These are phyloP conservation scores for Dicorynia guianensis DNA, from an alignment of 306 rosid genomes.

Conservation along the genomic window DNA sequence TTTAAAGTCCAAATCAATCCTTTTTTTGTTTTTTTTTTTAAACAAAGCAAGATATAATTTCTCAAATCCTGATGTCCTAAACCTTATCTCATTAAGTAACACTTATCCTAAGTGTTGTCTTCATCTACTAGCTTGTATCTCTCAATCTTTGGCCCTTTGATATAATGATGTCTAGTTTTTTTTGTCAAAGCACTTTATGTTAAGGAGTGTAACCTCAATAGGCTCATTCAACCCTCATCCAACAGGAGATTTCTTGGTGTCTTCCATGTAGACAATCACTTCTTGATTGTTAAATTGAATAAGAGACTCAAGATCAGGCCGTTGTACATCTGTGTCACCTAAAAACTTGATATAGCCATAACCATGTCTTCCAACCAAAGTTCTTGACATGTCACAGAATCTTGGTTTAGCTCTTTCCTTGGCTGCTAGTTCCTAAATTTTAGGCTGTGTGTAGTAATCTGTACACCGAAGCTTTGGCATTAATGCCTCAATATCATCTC, in stretches of 20 bases:
- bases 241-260: slow-evolving; percentile 88
- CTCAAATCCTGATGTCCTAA: too few relatives aligned
- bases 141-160: slow-evolving; percentile 79
- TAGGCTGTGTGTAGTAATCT: slow-evolving; percentile 92
- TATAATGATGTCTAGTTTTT: slow-evolving; percentile 74
- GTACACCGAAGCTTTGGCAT: slow-evolving; percentile 94
- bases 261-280: slow-evolving; percentile 93
- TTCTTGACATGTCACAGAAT: slow-evolving; percentile 85
- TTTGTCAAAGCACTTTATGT: slow-evolving; percentile 84
- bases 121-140: slow-evolving; percentile 69
- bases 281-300: slow-evolving; percentile 91
- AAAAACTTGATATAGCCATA: slow-evolving; percentile 90
- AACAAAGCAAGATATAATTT: too few relatives aligned
- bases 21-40: too few relatives aligned
- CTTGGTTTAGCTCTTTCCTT: slow-evolving; percentile 97
- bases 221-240: slow-evolving; percentile 98
- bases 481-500: slow-evolving; percentile 92
- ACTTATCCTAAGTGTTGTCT: slow-evolving; percentile 45
- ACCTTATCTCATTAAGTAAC: slow-evolving; percentile 5
- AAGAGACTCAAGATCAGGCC: slow-evolving; percentile 88
- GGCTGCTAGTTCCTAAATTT: slow-evolving; percentile 93
- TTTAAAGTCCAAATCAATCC: too few relatives aligned
- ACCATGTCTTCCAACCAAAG: slow-evolving; percentile 92
- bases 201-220: slow-evolving; percentile 93
- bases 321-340: slow-evolving; percentile 88